Base-by-base conservation (phyloP, 2,329 filamentous ascomycete species). In the Ophiostoma sp. region DNA sequence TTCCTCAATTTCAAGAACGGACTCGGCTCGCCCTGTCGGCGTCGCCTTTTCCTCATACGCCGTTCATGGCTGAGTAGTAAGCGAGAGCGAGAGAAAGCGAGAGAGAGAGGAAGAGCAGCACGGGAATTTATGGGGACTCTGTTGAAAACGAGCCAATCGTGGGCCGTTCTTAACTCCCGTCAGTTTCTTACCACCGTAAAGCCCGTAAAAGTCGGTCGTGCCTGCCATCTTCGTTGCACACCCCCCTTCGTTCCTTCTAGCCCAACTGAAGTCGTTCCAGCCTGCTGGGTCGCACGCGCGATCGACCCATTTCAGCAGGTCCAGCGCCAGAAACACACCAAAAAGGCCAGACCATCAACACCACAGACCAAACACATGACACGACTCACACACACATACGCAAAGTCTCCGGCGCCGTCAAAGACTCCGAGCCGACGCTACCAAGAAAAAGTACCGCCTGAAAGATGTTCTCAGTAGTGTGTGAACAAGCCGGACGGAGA, bases 361-460 rank as follows among this genome's bases (percentile, higher is more conserved):
- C 25, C 31, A 42, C 4, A 11, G 5, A 39, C 31, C 11, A 11
- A 22, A 15, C 12, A 11, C 12, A 45, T 45, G 12, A 19, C 39
- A 15, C 39, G 39, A 45, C 39, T 45, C 39, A 15, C 1, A 45
- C 42, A 48, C 42, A 25, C 17, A 63, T n/a, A n/a, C 36, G 25
- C 8, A 68, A 50, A 68, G 63, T 50, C 42, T 48, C 66, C 66
- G 66, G 48, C 45, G 19, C 17, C 42, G 17, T 7, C 17, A 69
- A 39, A 55, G 25, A 55, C 45, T 55, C 66, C 45, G 66, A 69
- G 45, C 66, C 66, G 66, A 69, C 42, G 39, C 63, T 68, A 68
- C 25, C 42, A 12, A 15, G n/a, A n/a, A 22, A 22, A 55, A 55
- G 25, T 48, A 55, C 11, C 8, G 50, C n/a, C 22, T 15, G 25